Percentiles rank a stretch among this genome's conserved stretches.
These are phyloP conservation scores for Prasinococcaceae sp. DNA, from an alignment of 139 green algal species.

Conservation along the genomic window DNA sequence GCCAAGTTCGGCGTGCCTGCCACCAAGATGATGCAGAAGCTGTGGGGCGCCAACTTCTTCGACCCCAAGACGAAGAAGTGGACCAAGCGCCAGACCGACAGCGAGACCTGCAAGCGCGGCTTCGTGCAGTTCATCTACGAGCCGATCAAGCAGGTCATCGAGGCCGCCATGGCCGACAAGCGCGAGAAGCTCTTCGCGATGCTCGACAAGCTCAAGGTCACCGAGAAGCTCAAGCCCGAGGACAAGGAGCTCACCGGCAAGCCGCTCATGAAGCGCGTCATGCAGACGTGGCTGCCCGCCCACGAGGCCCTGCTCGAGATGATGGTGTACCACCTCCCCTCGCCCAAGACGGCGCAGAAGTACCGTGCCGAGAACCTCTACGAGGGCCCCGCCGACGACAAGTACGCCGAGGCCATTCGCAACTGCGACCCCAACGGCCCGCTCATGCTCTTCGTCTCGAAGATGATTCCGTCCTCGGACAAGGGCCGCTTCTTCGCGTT, in stretches of 20 bases:
- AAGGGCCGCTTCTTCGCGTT: slow-evolving; percentile 99
- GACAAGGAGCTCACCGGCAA: slow-evolving; percentile 91
- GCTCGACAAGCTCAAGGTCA: slow-evolving; percentile 75
- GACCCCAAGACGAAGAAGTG: slow-evolving; percentile 94
- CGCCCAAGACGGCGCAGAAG: slow-evolving; percentile 64
- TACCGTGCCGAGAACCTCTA: slow-evolving; percentile 97
- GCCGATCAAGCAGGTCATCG: slow-evolving; percentile 81
- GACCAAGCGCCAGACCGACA: slow-evolving; percentile 83
- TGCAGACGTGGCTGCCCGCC: slow-evolving; percentile 86
- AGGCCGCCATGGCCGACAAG: slow-evolving; percentile 87
- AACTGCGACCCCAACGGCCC: slow-evolving; percentile 89
- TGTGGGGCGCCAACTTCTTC: slow-evolving; percentile 98
- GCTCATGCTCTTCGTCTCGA: slow-evolving; percentile 98
- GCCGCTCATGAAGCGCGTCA: slow-evolving; percentile 67
- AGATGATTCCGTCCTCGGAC: slow-evolving; percentile 96
- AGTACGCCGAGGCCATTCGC: slow-evolving; percentile 79
- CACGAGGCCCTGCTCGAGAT: slow-evolving; percentile 92
- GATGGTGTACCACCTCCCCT: slow-evolving; percentile 83
- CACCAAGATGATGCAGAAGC: slow-evolving; percentile 84
- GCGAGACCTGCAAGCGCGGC: slow-evolving; percentile 75
- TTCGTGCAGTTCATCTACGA: slow-evolving; percentile 98
- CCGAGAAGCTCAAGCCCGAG: slow-evolving; percentile 65
- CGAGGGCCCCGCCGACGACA: slow-evolving; percentile 90
- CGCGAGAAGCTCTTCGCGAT: slow-evolving; percentile 91
- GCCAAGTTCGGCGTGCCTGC: slow-evolving; percentile 87